Percentiles rank a stretch among this genome's conserved stretches.
Evolutionary conservation across 2,329 filamentous ascomycete species (phyloP).

Genomic region (Colletotrichum aenigma): DNA sequence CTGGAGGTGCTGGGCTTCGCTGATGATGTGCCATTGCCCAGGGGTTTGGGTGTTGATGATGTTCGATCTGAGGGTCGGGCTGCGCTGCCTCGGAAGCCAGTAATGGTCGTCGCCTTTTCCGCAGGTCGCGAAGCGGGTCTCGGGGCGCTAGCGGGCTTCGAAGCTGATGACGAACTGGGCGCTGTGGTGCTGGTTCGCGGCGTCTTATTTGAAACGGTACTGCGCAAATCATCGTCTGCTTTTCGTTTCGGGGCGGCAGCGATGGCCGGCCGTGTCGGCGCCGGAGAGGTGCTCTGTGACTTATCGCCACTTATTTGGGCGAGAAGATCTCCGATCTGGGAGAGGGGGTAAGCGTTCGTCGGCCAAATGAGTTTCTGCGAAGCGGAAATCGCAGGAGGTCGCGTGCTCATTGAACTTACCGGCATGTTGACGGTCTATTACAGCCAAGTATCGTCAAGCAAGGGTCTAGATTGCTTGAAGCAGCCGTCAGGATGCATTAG

Average conservation of each 20-base stretch:
- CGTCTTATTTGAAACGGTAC: constrained; percentile 42
- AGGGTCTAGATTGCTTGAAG: constrained; percentile 19
- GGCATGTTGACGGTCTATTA: constrained; percentile 21
- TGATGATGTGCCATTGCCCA: neutral
- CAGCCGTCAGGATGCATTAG: constrained; percentile 20
- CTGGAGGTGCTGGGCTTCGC: constrained; percentile 1
- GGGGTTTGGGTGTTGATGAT: constrained; percentile 5
- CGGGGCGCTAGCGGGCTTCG: constrained; percentile 27
- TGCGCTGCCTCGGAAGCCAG: constrained; percentile 19
- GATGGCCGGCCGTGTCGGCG: constrained; percentile 33
- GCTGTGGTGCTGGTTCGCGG: constrained; percentile 31
- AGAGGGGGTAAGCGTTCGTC: neutral
- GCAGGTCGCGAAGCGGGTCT: constrained; percentile 19
- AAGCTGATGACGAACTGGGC: constrained; percentile 23
- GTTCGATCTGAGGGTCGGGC: constrained; percentile 11
- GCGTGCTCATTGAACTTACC: constrained; percentile 9
- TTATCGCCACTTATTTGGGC: constrained; percentile 65
- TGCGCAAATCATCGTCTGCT: constrained; percentile 54
- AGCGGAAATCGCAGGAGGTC: neutral
- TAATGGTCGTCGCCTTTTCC: constrained; percentile 1
- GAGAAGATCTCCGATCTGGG: constrained; percentile 57
- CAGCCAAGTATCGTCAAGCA: constrained; percentile 19
- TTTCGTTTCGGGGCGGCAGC: constrained; percentile 56
- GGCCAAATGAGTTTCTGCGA: neutral
- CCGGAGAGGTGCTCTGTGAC: constrained; percentile 37